phyloP scores from a whole-genome alignment of 169 alveolate species.

The Plasmodium malariae region DNA sequence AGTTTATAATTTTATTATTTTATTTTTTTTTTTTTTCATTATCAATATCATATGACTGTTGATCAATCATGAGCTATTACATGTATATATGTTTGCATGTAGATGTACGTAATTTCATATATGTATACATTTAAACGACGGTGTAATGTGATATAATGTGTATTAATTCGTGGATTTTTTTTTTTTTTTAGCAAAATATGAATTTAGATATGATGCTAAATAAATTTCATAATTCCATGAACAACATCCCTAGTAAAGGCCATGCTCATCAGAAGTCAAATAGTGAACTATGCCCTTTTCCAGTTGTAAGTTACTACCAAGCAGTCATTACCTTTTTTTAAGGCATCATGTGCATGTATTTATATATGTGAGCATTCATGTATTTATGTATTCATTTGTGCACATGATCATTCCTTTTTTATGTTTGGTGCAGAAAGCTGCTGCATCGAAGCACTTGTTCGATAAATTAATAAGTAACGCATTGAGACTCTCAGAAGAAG shows the following conservation, averaged over 20 bases:
- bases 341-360: neutral
- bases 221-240: slow-evolving; percentile 41
- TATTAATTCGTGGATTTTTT: neutral
- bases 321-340: neutral
- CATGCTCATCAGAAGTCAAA: slow-evolving; percentile 5
- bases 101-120: neutral
- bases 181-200: slow-evolving; percentile 39
- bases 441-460: slow-evolving; percentile 8
- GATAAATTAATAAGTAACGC: slow-evolving; percentile 31
- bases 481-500: slow-evolving; percentile 30
- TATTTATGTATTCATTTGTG: neutral
- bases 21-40: neutral
- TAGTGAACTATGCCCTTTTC: slow-evolving; percentile 27
- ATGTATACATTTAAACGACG: no score
- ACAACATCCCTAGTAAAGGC: slow-evolving; percentile 10
- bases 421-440: neutral
- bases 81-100: neutral
- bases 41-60: neutral
- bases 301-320: slow-evolving; percentile 26
- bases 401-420: neutral
- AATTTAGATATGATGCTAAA: slow-evolving; percentile 48
- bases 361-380: neutral
- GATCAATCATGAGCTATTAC: neutral
- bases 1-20: neutral
- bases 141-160: no score